Percentiles rank a stretch among this genome's conserved stretches.
Evolutionary conservation across 1,139 yeast genomes (phyloP).

Genomic region (Debaryomyces nepalensis): DNA sequence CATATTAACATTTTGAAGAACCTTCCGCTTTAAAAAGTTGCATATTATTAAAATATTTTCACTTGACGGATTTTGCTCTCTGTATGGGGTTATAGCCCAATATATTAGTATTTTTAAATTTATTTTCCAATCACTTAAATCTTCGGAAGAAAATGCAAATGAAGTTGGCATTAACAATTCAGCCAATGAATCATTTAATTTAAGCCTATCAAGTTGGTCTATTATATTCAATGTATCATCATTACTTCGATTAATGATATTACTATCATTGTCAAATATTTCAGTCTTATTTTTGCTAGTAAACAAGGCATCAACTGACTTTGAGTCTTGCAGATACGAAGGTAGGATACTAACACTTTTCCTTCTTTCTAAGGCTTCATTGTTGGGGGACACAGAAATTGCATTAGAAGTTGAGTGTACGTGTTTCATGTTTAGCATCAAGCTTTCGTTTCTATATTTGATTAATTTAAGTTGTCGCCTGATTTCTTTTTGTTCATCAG

Average conservation of each 20-base stretch:
- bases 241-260: constrained; percentile 32
- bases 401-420: constrained; percentile 5
- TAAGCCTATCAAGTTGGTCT: constrained; percentile 38
- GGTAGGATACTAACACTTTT: neutral
- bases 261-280: neutral
- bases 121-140: constrained; percentile 41
- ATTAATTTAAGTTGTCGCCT: constrained; percentile 61
- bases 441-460: constrained; percentile 73
- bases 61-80: constrained; percentile 34
- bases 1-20: constrained; percentile 28
- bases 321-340: constrained; percentile 1
- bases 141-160: constrained; percentile 9
- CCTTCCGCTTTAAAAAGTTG: constrained; percentile 42
- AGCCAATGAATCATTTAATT: constrained; percentile 37
- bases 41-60: constrained; percentile 44
- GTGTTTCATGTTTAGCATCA: constrained; percentile 54
- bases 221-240: constrained; percentile 41
- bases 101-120: constrained; percentile 43
- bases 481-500: constrained; percentile 38
- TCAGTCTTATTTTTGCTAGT: neutral
- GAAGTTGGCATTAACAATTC: constrained; percentile 32
- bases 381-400: constrained; percentile 18
- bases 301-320: neutral
- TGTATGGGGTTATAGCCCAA: constrained; percentile 54
- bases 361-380: constrained; percentile 12